A percentile compares a stretch with the other conserved stretches of the same genome.
Conservation (phyloP, 1,139 yeast genomes). For the Saccharomycopsis crataegensis region DNA sequence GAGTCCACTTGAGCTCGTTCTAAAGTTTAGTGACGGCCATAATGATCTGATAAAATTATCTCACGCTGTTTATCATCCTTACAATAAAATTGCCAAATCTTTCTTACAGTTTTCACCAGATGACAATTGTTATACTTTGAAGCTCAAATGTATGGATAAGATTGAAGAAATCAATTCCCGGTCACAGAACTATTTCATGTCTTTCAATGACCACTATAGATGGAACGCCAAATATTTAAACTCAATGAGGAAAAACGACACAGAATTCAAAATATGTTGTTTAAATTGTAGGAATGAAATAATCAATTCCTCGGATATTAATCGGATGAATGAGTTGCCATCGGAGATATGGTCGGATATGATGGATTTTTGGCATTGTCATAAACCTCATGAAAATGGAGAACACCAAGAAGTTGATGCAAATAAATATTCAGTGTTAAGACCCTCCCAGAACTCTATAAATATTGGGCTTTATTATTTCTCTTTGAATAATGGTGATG, state of each 20-base stretch:
- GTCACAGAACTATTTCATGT: constrained; percentile 22
- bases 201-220: constrained; percentile 21
- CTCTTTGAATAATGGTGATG: constrained; percentile 32
- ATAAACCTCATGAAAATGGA: constrained; percentile 55
- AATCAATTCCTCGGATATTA: constrained; percentile 29
- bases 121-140: constrained; percentile 6
- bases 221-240: constrained; percentile 24
- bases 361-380: constrained; percentile 99
- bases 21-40: background rate
- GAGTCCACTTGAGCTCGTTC: background rate
- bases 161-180: constrained; percentile 12
- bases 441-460: constrained; percentile 39
- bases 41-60: background rate
- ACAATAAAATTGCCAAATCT: constrained; percentile 9
- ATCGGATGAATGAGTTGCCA: constrained; percentile 60
- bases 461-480: constrained; percentile 57
- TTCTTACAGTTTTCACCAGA: constrained; percentile 2
- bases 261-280: constrained; percentile 26
- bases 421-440: constrained; percentile 29
- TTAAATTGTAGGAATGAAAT: constrained; percentile 27
- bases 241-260: background rate
- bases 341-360: constrained; percentile 90
- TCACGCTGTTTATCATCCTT: constrained; percentile 13
- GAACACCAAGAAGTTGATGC: constrained; percentile 4
- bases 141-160: constrained; percentile 4